Evolutionary conservation across 164 flowering plant genomes (phyloP).

Genomic region (Cinnamomum chago): DNA sequence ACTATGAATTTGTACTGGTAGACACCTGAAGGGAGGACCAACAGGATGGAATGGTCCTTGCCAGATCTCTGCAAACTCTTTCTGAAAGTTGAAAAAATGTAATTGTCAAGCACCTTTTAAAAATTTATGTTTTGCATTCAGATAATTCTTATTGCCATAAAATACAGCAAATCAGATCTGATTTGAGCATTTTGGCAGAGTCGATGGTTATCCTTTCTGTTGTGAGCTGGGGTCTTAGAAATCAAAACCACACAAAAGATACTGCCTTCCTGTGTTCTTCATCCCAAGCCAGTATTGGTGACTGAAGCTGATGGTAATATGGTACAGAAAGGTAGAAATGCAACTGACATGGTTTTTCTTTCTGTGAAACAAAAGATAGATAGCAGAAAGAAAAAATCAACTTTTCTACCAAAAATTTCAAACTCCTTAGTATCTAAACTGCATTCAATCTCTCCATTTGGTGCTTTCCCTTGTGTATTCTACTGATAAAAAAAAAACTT

Average conservation of each 20-base stretch:
- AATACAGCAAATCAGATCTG: no score
- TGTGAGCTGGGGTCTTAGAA: no score
- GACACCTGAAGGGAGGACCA: conserved; percentile 81
- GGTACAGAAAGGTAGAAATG: background rate
- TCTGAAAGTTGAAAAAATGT: conserved; percentile 34
- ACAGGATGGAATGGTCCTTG: conserved; percentile 66
- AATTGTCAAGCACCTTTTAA: background rate
- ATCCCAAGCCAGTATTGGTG: background rate
- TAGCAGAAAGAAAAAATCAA: background rate
- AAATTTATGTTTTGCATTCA: background rate
- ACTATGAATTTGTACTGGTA: conserved; percentile 80
- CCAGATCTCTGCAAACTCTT: conserved; percentile 69
- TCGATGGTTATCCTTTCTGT: no score
- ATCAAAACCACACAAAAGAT: no score
- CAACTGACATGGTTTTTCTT: background rate
- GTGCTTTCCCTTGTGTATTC: no score
- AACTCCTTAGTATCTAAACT: background rate
- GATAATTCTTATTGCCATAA: background rate
- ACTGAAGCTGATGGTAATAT: background rate
- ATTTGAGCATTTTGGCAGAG: no score
- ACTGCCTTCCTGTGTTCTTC: no score
- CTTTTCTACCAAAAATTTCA: background rate
- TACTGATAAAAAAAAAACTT: no score
- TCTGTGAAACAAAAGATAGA: background rate
- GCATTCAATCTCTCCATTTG: no score